Percentiles rank a stretch among this genome's conserved stretches.
Conservation (phyloP, 2,329 filamentous ascomycete species). For the Colletotrichum sansevieriae region DNA sequence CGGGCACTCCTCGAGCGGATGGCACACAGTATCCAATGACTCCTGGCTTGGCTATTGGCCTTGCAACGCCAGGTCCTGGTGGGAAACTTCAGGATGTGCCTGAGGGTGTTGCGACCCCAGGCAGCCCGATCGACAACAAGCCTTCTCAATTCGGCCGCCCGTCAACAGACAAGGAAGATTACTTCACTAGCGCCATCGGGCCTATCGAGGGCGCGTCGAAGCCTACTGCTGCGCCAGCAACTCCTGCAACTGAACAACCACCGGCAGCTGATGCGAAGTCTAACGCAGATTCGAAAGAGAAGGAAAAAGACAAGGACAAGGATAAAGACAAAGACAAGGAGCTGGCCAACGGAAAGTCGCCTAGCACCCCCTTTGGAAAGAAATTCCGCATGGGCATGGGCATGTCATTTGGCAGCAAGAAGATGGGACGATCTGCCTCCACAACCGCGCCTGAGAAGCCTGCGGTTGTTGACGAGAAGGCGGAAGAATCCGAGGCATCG, state of each 20-base stretch:
- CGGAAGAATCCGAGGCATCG: constrained; percentile 74
- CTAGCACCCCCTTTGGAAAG: constrained; percentile 79
- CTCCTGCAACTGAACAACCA: constrained; percentile 60
- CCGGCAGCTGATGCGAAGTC: constrained; percentile 57
- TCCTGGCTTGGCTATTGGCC: constrained; percentile 82
- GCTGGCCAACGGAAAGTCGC: constrained; percentile 66
- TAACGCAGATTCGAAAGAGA: constrained; percentile 53
- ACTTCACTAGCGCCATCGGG: constrained; percentile 77
- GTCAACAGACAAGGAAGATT: constrained; percentile 79
- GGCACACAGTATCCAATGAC: constrained; percentile 73
- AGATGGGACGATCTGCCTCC: constrained; percentile 78
- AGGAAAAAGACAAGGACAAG: constrained; percentile 62
- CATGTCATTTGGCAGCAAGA: constrained; percentile 82
- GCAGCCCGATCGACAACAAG: constrained; percentile 66
- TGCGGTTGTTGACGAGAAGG: constrained; percentile 80
- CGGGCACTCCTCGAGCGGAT: constrained; percentile 70
- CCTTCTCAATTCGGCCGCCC: constrained; percentile 68
- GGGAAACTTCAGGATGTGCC: constrained; percentile 61
- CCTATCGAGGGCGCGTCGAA: constrained; percentile 62
- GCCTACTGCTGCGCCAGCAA: constrained; percentile 60
- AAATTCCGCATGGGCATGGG: constrained; percentile 81
- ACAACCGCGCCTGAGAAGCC: constrained; percentile 79
- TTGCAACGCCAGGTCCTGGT: constrained; percentile 73
- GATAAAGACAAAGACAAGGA: constrained; percentile 56
- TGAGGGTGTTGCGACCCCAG: constrained; percentile 59